Evolutionary conservation across 78 protist species (phyloP), one percentile per base, ranked within the genome.

Genomic region (Cavenderia fasciculata): DNA sequence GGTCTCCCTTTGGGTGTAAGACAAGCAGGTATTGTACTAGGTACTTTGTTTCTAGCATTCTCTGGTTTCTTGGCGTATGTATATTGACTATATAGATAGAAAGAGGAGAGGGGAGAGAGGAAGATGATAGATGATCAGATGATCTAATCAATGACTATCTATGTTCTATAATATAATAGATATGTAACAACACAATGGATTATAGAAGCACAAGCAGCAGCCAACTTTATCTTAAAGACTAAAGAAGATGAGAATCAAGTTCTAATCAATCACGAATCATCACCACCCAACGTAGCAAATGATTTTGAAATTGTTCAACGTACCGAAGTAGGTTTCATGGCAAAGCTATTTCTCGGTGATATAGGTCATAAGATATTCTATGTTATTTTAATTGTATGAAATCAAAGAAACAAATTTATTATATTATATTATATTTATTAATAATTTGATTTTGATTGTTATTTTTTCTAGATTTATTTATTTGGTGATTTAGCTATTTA

Each of bases 1-100:
- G 86, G 90, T 29, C 14, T 95, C 2, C 97, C 97, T 7, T 21
- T n/a, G 41, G 87, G 66, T 6, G 75, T 95, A 54, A 25, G 36
- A 27, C 31, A 74, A 33, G 92, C 93, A 8, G 95, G 97, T 70
- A 61, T 93, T 2, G 46, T 92, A 29, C 23, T 91, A 8, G 82
- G 94, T 46, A 25, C 34, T 12, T 27, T 92, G 18, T 68, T 93
- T 65, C 84, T 95, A n/a, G 71, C 49, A 14, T 41, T 59, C 25
- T 29, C 82, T 21, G 95, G 94, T 46, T 44, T 86, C 12, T 25
- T 94, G 19, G 79, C 93, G 59, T 94, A 71, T 33, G 47, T 51
- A 59, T 6, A 14, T 25, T 23, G 18, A 52, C 40, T 6, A 43
- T 18, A 19, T 43, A 19, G 19, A 1, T 31, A 31, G 73, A 44